phyloP scores from a whole-genome alignment of 169 alveolate genomes.

The Cryptosporidium muris region DNA sequence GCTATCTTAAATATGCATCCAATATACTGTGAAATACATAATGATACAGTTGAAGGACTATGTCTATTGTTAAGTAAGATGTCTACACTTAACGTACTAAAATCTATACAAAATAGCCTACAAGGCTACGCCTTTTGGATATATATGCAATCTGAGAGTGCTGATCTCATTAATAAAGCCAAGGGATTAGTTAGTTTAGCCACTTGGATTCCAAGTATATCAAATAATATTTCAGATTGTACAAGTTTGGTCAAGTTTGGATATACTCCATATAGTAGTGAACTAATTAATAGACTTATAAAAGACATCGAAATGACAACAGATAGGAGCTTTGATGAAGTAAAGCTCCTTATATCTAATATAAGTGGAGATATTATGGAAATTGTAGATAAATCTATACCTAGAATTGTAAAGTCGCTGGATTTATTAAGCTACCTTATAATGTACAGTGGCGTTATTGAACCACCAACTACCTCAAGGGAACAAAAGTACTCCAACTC shows the following conservation, averaged over 20 bases:
- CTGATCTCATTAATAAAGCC: slow-evolving; percentile 22
- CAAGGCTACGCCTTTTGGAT: slow-evolving; percentile 43
- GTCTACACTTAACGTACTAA: slow-evolving; percentile 14
- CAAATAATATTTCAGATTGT: background rate
- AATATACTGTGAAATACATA: slow-evolving; percentile 24
- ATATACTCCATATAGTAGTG: slow-evolving; percentile 13
- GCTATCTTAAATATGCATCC: background rate
- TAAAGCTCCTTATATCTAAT: background rate
- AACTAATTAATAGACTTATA: slow-evolving; percentile 10
- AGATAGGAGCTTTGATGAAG: slow-evolving; percentile 17
- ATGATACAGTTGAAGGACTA: slow-evolving; percentile 32
- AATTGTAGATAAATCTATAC: background rate
- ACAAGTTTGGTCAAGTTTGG: slow-evolving; percentile 16
- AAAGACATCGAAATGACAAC: slow-evolving; percentile 2
- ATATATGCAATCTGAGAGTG: slow-evolving; percentile 44
- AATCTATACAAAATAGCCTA: slow-evolving; percentile 20
- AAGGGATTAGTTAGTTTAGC: slow-evolving; percentile 19
- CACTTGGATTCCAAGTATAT: slow-evolving; percentile 30
- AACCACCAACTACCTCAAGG: background rate
- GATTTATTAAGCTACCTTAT: slow-evolving; percentile 10
- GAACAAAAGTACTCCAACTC: background rate
- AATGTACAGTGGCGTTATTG: slow-evolving; percentile 29
- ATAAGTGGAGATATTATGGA: background rate
- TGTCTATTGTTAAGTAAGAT: slow-evolving; percentile 16
- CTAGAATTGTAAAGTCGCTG: slow-evolving; percentile 14